A percentile compares a stretch with the other conserved stretches of the same genome.
Conservation (phyloP, 805 yeast species). For the Wickerhamomyces strasburgensis region DNA sequence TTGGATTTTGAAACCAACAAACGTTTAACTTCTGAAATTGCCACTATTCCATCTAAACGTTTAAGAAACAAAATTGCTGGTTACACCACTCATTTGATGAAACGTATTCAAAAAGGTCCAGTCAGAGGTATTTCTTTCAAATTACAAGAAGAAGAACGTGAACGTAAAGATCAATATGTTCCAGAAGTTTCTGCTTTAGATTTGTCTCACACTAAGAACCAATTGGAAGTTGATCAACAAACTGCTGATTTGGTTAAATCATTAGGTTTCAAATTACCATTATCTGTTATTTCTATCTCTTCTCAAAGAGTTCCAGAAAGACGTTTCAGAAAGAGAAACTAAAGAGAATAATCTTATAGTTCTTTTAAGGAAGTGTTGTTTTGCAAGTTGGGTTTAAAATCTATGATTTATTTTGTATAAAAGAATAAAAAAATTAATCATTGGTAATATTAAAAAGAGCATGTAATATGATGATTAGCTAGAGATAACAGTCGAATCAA, state of each 20-base stretch:
- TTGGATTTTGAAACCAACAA: slow-evolving; percentile 99
- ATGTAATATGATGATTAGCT: too few relatives aligned
- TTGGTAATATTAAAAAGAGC: slow-evolving; percentile 4
- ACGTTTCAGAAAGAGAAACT: slow-evolving; percentile 90
- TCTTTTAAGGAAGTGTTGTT: too few relatives aligned
- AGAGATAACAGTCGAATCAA: slow-evolving; percentile 12
- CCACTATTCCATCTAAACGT: slow-evolving; percentile 98
- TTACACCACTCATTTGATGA: slow-evolving; percentile 99
- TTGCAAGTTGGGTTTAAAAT: not conserved
- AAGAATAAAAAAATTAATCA: slow-evolving; percentile 13
- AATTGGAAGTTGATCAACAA: slow-evolving; percentile 94
- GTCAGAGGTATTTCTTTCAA: slow-evolving; percentile 99
- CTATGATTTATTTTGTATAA: slow-evolving; percentile 18
- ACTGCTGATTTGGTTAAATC: slow-evolving; percentile 93
- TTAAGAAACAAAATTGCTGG: slow-evolving; percentile 99
- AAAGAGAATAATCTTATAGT: too few relatives aligned
- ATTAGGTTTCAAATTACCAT: slow-evolving; percentile 86
- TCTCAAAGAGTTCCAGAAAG: slow-evolving; percentile 81
- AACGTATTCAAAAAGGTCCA: slow-evolving; percentile 99
- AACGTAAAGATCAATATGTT: slow-evolving; percentile 99
- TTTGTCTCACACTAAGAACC: slow-evolving; percentile 92
- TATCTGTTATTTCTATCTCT: slow-evolving; percentile 81
- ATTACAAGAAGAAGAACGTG: slow-evolving; percentile 99
- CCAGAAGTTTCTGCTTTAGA: slow-evolving; percentile 99
- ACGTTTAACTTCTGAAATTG: slow-evolving; percentile 97